phyloP scores from a whole-genome alignment of 1,139 yeast genomes.

The Candida neerlandica region DNA sequence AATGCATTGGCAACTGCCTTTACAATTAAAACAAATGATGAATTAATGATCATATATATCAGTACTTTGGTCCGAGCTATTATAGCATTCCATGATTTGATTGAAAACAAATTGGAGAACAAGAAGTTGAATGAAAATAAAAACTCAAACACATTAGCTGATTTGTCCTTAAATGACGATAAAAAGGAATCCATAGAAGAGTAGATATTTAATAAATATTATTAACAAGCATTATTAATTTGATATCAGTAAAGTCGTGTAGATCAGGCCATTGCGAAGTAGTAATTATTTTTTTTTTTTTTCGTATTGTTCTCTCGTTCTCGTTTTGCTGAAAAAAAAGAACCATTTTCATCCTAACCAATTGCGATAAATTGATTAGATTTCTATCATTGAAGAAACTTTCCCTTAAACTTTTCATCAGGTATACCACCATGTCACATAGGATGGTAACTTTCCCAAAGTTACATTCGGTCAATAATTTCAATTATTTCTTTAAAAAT shows the following conservation, averaged over 20 bases:
- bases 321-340: background rate
- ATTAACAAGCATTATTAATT: background rate
- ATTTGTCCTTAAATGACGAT: slow-evolving; percentile 11
- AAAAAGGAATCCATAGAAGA: slow-evolving; percentile 11
- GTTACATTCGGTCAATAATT: slow-evolving; percentile 32
- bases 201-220: slow-evolving; percentile 5
- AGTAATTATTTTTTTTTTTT: background rate
- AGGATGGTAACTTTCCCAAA: slow-evolving; percentile 26
- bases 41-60: slow-evolving; percentile 89
- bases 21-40: slow-evolving; percentile 92
- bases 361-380: background rate
- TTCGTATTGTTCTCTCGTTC: background rate
- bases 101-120: slow-evolving; percentile 92
- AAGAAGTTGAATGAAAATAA: slow-evolving; percentile 52
- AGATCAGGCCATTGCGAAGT: background rate
- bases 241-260: slow-evolving; percentile 1
- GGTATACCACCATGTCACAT: slow-evolving; percentile 4
- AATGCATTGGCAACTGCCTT: slow-evolving; percentile 76
- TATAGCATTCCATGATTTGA: slow-evolving; percentile 94
- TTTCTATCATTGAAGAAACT: background rate
- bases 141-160: slow-evolving; percentile 13
- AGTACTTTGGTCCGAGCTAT: slow-evolving; percentile 90
- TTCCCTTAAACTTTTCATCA: background rate
- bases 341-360: background rate
- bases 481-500: slow-evolving; percentile 45